A percentile compares a stretch with the other conserved stretches of the same genome.
These are phyloP conservation scores for Paratinospora sagittata DNA, from an alignment of 164 flowering plant species.

Conservation along the genomic window DNA sequence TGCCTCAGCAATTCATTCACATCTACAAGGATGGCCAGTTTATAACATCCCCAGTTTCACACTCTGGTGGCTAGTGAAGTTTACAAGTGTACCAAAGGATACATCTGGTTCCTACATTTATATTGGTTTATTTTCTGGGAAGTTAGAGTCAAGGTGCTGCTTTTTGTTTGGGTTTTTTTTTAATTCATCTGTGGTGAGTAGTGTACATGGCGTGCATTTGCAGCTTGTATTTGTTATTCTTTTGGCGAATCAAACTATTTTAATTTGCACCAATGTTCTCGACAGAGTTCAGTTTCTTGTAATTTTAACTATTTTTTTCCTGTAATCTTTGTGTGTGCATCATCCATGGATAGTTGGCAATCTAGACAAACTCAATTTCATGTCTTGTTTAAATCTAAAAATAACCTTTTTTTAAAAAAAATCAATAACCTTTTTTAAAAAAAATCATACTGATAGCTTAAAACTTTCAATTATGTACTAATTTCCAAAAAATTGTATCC, in stretches of 20 bases:
- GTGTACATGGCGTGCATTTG: background rate
- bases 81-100: background rate
- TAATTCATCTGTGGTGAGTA: background rate
- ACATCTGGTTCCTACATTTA: background rate
- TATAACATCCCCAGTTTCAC: constrained; percentile 66
- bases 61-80: constrained; percentile 67
- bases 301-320: background rate
- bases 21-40: constrained; percentile 56
- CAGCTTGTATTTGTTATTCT: constrained; percentile 2
- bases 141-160: background rate
- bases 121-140: background rate
- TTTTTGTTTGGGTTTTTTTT: background rate
- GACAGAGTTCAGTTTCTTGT: too few species aligned
- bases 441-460: too few species aligned
- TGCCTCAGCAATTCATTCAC: constrained; percentile 64
- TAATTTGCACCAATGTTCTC: background rate
- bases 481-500: too few species aligned
- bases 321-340: too few species aligned
- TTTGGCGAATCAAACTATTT: background rate
- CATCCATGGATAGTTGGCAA: too few species aligned
- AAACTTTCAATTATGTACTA: too few species aligned
- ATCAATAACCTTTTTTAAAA: too few species aligned
- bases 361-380: too few species aligned
- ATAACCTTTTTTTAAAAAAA: too few species aligned
- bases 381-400: too few species aligned